Conservation (phyloP, 331 rosid genomes). For the Acacia concinna region DNA sequence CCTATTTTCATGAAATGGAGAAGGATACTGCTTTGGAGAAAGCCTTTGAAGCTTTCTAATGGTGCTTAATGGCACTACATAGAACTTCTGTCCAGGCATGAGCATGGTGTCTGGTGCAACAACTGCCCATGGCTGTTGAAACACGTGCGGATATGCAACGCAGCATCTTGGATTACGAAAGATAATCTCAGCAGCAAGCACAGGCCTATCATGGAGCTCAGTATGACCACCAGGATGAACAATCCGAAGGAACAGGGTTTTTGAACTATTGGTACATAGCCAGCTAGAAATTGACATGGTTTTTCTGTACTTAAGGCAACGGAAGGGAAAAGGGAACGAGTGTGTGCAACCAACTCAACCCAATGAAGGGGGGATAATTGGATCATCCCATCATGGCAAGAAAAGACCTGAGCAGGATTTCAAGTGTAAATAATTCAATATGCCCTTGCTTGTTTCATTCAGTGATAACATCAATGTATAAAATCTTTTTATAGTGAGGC, state of each 20-base stretch:
- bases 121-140: slow-evolving; percentile 71
- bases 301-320: slow-evolving; percentile 8
- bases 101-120: slow-evolving; percentile 62
- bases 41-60: slow-evolving; percentile 60
- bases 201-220: slow-evolving; percentile 62
- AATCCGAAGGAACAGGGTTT: slow-evolving; percentile 48
- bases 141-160: slow-evolving; percentile 54
- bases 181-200: slow-evolving; percentile 64
- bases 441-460: slow-evolving; percentile 31
- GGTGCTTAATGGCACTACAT: slow-evolving; percentile 60
- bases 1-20: slow-evolving; percentile 23
- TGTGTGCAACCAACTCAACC: background rate
- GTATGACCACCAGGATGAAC: slow-evolving; percentile 65
- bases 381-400: background rate
- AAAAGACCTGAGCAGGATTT: background rate
- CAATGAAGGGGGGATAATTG: background rate
- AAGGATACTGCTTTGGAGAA: slow-evolving; percentile 47
- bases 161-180: slow-evolving; percentile 50
- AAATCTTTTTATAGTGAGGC: slow-evolving; percentile 1
- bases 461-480: slow-evolving; percentile 30
- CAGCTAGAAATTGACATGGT: slow-evolving; percentile 50
- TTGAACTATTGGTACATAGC: slow-evolving; percentile 47
- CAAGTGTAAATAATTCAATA: slow-evolving; percentile 26
- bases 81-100: slow-evolving; percentile 62
- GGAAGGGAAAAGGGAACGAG: slow-evolving; percentile 7